phyloP scores from a whole-genome alignment of 2,329 filamentous ascomycete species.

The Iodosphaeria phyllophila region DNA sequence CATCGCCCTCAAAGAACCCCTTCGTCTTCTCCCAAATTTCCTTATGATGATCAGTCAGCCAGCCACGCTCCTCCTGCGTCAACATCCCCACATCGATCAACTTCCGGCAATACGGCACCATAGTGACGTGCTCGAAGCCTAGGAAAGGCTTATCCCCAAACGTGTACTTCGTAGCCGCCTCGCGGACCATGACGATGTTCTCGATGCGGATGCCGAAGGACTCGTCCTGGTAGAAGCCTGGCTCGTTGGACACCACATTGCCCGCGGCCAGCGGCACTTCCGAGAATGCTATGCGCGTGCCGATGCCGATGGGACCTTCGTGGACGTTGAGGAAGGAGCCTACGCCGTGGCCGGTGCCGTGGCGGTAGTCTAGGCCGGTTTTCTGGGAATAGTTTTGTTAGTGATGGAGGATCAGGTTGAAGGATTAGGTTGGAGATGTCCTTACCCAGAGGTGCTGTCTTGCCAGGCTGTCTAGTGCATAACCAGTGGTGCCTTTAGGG shows the following conservation, averaged over 20 bases:
- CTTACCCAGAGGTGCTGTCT: slow-evolving; percentile 81
- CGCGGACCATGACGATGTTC: slow-evolving; percentile 81
- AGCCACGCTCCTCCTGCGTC: slow-evolving; percentile 56
- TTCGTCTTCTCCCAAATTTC: slow-evolving; percentile 72
- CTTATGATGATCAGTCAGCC: slow-evolving; percentile 73
- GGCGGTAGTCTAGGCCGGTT: slow-evolving; percentile 81
- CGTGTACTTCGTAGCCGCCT: slow-evolving; percentile 68
- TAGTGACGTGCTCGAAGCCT: slow-evolving; percentile 91
- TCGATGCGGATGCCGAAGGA: slow-evolving; percentile 91
- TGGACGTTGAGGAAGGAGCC: slow-evolving; percentile 94
- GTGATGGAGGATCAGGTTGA: slow-evolving; percentile 6
- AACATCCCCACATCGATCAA: slow-evolving; percentile 62
- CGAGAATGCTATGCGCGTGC: slow-evolving; percentile 75
- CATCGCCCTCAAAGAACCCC: slow-evolving; percentile 57
- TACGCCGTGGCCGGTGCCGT: slow-evolving; percentile 91
- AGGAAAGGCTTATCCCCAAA: slow-evolving; percentile 92
- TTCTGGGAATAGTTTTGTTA: slow-evolving; percentile 17
- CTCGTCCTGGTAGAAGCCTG: slow-evolving; percentile 93
- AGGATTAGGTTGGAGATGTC: too few relatives aligned
- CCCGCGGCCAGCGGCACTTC: slow-evolving; percentile 81
- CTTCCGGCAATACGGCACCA: slow-evolving; percentile 87
- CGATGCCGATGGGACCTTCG: slow-evolving; percentile 91
- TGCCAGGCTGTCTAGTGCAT: slow-evolving; percentile 73
- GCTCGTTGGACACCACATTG: slow-evolving; percentile 91
- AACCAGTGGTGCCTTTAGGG: slow-evolving; percentile 88